Evolutionary conservation across 2,329 filamentous ascomycete genomes (phyloP), one percentile per base, ranked within the genome.

Genomic region (Niveomyces coronatus): DNA sequence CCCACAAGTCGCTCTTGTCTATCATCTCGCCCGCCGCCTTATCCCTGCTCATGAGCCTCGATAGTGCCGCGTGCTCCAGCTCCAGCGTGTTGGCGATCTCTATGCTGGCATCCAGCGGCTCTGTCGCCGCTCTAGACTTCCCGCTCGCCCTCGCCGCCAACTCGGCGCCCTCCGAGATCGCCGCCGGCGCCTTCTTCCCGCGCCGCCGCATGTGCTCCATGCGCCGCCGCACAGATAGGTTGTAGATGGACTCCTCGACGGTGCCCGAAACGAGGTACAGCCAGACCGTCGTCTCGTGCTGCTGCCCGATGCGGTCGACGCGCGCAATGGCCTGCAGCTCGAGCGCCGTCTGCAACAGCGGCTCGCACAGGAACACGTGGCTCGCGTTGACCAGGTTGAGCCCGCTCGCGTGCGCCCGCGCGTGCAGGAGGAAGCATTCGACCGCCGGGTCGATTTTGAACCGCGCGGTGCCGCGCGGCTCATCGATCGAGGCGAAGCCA

Each of bases 241-340:
- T 77, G 60, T 96, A 87, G 45, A 96, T 93, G 2, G 82, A 82
- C 61, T 94, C 82, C 54, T 98, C 91, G 0, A 96, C 85, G 0
- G 89, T 94, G 36, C 83, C 85, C 13, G 82, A 77, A n/a, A 95
- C 75, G 3, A 96, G 71, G 55, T 96, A 96, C 58, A 95, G 82
- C 83, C 88, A 96, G 1, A 96, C 87, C 0, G 85, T 94, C 1
- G 91, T 98, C 47, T 84, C 73, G 36, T 84, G 78, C 45, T 80
- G 71, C 59, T 96, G 91, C 0, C 91, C 91, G 45, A 98, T 98
- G 24, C 91, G 78, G 55, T 98, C 87, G 2, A 98, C 88, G 40
- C 91, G 82, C 1, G 89, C 88, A 52, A 96, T 94, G 11, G 88
- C 89, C 58, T 98, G 91, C 9, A 96, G 70, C 58, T 96, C 91